A percentile compares a stretch with the other conserved stretches of the same genome.
phyloP scores from a whole-genome alignment of 2,329 filamentous ascomycete species.

The Neofusicoccum cordaticola region DNA sequence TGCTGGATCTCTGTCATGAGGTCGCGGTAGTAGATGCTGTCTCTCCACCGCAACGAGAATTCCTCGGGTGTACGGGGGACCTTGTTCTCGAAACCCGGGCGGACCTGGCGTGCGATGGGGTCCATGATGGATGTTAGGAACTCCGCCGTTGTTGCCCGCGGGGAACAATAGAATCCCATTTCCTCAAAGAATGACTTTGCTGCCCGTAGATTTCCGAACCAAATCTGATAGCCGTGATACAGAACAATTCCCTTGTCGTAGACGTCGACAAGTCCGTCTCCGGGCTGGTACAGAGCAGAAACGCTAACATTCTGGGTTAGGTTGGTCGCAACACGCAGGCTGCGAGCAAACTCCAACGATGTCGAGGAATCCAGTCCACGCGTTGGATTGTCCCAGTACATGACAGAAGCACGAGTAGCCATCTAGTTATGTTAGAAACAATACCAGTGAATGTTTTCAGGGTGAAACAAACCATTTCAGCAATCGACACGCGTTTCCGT shows the following conservation, averaged over 20 bases:
- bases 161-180: constrained; percentile 66
- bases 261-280: constrained; percentile 53
- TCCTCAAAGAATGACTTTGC: constrained; percentile 66
- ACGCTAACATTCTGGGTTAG: constrained; percentile 49
- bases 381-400: constrained; percentile 48
- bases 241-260: constrained; percentile 75
- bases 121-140: constrained; percentile 72
- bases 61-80: constrained; percentile 50
- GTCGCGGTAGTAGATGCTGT: constrained; percentile 43
- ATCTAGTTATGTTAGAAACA: constrained; percentile 43
- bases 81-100: constrained; percentile 42
- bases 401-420: constrained; percentile 41
- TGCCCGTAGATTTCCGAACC: constrained; percentile 61
- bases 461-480: constrained; percentile 48
- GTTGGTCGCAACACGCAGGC: constrained; percentile 51
- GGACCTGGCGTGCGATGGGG: constrained; percentile 41
- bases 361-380: constrained; percentile 40
- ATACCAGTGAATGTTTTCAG: constrained; percentile 26
- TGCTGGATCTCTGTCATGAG: constrained; percentile 49
- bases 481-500: constrained; percentile 60
- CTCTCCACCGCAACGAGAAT: constrained; percentile 52
- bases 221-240: constrained; percentile 76
- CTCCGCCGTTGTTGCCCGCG: constrained; percentile 68
- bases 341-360: constrained; percentile 58
- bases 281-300: constrained; percentile 58